Evolutionary conservation across 306 rosid species (phyloP).

Genomic region (Quercus wislizeni): DNA sequence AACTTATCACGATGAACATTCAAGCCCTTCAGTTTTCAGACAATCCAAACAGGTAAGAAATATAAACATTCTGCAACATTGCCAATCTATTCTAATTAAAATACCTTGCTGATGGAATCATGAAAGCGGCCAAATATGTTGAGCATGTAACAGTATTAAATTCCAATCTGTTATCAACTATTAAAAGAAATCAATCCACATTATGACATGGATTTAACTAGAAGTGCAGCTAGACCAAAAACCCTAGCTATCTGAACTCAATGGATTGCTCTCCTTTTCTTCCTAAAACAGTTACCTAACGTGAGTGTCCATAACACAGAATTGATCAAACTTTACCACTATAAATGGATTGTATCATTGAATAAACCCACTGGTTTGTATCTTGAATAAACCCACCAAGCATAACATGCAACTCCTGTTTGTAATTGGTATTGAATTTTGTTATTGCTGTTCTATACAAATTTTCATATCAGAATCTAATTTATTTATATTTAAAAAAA

Average conservation of each 20-base stretch:
- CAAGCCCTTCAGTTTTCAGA: background rate
- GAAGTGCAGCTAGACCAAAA: background rate
- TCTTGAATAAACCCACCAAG: background rate
- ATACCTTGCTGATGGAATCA: background rate
- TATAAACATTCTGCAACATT: background rate
- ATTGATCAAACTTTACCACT: background rate
- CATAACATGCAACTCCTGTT: background rate
- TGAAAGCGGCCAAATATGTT: background rate
- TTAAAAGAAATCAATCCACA: background rate
- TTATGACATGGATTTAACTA: background rate
- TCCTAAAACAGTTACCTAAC: background rate
- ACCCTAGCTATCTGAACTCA: background rate
- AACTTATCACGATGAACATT: constrained; percentile 7
- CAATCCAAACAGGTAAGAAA: background rate
- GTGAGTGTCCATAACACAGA: background rate
- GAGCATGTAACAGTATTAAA: too few relatives aligned
- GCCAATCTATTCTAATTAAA: background rate
- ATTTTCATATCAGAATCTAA: background rate
- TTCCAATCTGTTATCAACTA: background rate
- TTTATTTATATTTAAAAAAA: background rate
- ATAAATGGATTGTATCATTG: background rate
- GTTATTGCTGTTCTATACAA: too few relatives aligned
- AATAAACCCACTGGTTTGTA: too few relatives aligned
- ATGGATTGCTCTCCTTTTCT: background rate
- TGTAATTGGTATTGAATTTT: too few relatives aligned